These are phyloP conservation scores for Psilocybe cubensis DNA, from an alignment of 768 basidiomycete genomes.

Conservation along the genomic window DNA sequence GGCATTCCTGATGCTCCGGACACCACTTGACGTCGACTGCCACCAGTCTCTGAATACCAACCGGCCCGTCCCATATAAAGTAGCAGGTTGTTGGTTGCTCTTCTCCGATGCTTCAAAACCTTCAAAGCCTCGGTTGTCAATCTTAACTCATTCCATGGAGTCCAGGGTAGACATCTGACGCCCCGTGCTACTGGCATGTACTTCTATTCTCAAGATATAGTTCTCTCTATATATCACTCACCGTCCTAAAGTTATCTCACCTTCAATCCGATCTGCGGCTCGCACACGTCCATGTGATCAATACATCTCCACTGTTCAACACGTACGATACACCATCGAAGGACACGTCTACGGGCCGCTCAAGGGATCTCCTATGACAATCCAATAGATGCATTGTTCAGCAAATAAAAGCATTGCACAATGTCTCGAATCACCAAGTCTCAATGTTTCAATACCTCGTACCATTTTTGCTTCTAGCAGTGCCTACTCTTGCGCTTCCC, in stretches of 20 bases:
- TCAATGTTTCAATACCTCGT: slow-evolving; percentile 6
- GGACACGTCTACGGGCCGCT: neutral
- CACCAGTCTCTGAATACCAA: no score
- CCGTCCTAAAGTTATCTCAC: neutral
- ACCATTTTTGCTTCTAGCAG: slow-evolving; percentile 6
- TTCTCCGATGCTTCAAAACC: neutral
- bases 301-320: neutral
- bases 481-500: slow-evolving; percentile 8
- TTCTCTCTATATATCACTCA: neutral
- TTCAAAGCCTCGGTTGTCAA: neutral
- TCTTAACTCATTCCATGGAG: neutral
- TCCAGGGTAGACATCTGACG: neutral
- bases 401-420: neutral
- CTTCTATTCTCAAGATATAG: neutral
- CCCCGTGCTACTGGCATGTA: neutral
- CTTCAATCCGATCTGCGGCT: neutral
- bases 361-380: neutral
- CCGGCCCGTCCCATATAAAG: no score
- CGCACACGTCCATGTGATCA: neutral
- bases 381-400: neutral
- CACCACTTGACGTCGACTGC: neutral
- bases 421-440: neutral
- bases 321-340: neutral
- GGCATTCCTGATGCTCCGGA: neutral
- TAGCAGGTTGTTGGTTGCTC: no score